These are phyloP conservation scores for Gnetum montanum DNA, from an alignment of 75 land plant genomes.

Conservation along the genomic window DNA sequence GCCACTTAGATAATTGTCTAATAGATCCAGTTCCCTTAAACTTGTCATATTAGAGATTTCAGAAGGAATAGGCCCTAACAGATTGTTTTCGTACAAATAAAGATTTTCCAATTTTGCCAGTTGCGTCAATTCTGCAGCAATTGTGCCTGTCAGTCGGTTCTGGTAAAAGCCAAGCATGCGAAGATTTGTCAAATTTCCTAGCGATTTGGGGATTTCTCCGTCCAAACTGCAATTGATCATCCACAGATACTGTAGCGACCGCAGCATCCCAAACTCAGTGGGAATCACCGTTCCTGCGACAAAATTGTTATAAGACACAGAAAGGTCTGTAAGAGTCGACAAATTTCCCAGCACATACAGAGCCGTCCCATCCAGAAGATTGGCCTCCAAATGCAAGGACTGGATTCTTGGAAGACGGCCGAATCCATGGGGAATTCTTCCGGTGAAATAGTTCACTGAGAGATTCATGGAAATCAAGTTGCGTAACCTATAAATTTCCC, in stretches of 20 bases:
- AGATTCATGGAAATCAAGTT: constrained; percentile 22
- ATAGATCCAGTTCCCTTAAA: constrained; percentile 10
- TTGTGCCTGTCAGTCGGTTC: constrained; percentile 4
- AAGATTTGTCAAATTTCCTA: constrained; percentile 11
- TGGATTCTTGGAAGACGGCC: constrained; percentile 20
- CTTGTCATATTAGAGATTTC: constrained; percentile 13
- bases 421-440: constrained; percentile 29
- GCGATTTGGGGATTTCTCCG: constrained; percentile 44
- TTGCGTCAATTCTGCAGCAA: background rate
- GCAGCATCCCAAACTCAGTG: constrained; percentile 27
- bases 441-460: constrained; percentile 43
- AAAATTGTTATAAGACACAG: constrained; percentile 31
- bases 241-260: constrained; percentile 29
- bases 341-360: constrained; percentile 49
- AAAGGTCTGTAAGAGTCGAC: constrained; percentile 26
- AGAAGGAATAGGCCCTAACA: constrained; percentile 20
- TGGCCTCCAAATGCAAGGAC: constrained; percentile 32
- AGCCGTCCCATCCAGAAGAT: constrained; percentile 35
- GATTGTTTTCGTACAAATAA: constrained; percentile 5
- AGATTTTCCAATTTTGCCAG: constrained; percentile 8
- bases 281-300: constrained; percentile 29
- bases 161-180: background rate
- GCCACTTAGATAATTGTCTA: constrained; percentile 11
- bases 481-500: constrained; percentile 9
- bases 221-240: constrained; percentile 22